Evolutionary conservation across 495 filamentous ascomycete genomes (phyloP).

Genomic region (Penicillium pancosmium): DNA sequence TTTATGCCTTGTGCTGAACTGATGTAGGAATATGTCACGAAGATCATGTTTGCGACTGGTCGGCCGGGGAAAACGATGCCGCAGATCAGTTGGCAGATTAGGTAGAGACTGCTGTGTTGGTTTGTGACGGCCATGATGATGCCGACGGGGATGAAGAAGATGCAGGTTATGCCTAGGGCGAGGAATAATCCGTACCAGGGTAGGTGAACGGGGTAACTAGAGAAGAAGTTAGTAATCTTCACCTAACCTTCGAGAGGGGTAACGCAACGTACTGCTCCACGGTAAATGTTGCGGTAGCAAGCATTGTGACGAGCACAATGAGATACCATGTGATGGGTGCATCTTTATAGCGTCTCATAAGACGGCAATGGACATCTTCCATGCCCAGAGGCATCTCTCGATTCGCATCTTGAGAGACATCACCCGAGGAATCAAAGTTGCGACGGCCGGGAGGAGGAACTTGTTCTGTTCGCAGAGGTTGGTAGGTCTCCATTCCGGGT

Average conservation of each 20-base stretch:
- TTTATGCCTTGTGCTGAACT: slow-evolving; percentile 55
- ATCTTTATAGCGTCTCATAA: slow-evolving; percentile 60
- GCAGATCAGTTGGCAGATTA: slow-evolving; percentile 77
- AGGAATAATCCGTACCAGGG: slow-evolving; percentile 83
- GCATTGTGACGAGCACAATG: slow-evolving; percentile 29
- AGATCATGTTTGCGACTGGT: slow-evolving; percentile 88
- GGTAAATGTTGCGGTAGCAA: slow-evolving; percentile 31
- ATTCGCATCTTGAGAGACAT: slow-evolving; percentile 20
- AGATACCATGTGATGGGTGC: slow-evolving; percentile 81
- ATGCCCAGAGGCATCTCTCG: slow-evolving; percentile 23
- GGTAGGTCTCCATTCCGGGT: slow-evolving; percentile 27
- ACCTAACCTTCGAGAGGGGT: too few relatives aligned
- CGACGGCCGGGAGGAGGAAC: slow-evolving; percentile 9
- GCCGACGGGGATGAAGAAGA: slow-evolving; percentile 82
- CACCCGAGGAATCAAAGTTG: slow-evolving; percentile 13
- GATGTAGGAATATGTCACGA: slow-evolving; percentile 76
- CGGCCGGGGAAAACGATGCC: slow-evolving; percentile 78
- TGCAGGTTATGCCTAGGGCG: slow-evolving; percentile 63
- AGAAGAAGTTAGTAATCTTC: neutral
- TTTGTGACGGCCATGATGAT: slow-evolving; percentile 90
- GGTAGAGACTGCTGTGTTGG: slow-evolving; percentile 75
- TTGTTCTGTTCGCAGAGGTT: slow-evolving; percentile 21
- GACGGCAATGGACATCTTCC: slow-evolving; percentile 63
- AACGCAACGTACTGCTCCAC: slow-evolving; percentile 37
- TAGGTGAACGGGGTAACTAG: slow-evolving; percentile 63